Evolutionary conservation across 345 rosid genomes (phyloP).

Genomic region (Populus davidiana): DNA sequence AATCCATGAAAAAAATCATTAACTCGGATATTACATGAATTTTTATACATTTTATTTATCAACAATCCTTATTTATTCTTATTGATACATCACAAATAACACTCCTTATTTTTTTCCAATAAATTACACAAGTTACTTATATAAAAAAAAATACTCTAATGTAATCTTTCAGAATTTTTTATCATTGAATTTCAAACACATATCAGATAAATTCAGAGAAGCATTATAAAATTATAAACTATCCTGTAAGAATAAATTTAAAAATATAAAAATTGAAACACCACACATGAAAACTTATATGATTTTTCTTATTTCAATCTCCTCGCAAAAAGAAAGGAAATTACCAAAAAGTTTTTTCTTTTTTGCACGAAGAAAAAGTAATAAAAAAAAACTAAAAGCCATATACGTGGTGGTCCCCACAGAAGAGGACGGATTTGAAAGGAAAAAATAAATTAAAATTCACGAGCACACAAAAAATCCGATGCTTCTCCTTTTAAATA

Average conservation of each 20-base stretch:
- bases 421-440: background rate
- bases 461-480: background rate
- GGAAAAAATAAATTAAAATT: background rate
- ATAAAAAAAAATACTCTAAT: too few species aligned
- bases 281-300: background rate
- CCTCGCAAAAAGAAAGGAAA: background rate
- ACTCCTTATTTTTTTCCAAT: too few species aligned
- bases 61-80: background rate
- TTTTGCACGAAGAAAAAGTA: background rate
- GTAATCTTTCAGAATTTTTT: too few species aligned
- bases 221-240: too few species aligned
- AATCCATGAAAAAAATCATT: background rate
- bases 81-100: background rate
- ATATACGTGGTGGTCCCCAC: background rate
- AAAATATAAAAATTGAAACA: too few species aligned
- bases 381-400: background rate
- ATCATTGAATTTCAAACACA: too few species aligned
- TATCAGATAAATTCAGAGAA: too few species aligned
- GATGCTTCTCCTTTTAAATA: background rate
- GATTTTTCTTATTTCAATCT: background rate
- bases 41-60: background rate
- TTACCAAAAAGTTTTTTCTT: background rate
- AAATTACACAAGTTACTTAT: too few species aligned
- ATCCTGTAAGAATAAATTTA: too few species aligned
- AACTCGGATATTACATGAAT: fast-evolving